A percentile compares a stretch with the other conserved stretches of the same genome.
Evolutionary conservation across 2,329 filamentous ascomycete species (phyloP).

Genomic region (Magnaporthales sp.): DNA sequence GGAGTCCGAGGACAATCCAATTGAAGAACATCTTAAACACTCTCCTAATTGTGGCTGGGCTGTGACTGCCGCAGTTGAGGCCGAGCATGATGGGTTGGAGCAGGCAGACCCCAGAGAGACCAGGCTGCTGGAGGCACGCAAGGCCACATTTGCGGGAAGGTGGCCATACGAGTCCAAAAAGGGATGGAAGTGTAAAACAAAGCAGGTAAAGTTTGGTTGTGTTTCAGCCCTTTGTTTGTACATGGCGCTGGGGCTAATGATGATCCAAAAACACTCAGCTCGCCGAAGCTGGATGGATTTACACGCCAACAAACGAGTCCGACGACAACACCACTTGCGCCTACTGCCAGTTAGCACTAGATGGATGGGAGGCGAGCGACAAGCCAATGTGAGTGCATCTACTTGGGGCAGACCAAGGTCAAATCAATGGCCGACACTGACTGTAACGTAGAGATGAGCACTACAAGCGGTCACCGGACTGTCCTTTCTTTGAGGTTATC

Average conservation of each 20-base stretch:
- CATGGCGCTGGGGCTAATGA: not conserved
- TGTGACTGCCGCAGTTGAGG: constrained; percentile 55
- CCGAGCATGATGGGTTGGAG: constrained; percentile 51
- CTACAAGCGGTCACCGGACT: constrained; percentile 66
- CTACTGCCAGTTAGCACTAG: constrained; percentile 82
- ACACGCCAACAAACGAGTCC: constrained; percentile 73
- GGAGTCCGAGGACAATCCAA: constrained; percentile 78
- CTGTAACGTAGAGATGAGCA: constrained; percentile 64
- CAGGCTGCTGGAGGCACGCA: constrained; percentile 66
- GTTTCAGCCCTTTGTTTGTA: not conserved
- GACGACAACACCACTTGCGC: constrained; percentile 87
- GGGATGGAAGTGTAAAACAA: constrained; percentile 81
- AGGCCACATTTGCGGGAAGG: constrained; percentile 69
- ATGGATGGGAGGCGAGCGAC: constrained; percentile 91
- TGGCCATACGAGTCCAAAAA: constrained; percentile 90
- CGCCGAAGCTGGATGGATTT: constrained; percentile 89
- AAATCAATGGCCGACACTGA: constrained; percentile 5
- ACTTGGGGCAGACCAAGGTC: no score
- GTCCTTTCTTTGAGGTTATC: constrained; percentile 70
- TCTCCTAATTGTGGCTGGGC: constrained; percentile 83
- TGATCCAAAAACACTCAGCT: constrained; percentile 41
- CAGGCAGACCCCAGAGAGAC: constrained; percentile 67
- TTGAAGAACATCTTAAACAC: constrained; percentile 79
- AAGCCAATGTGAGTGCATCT: constrained; percentile 61
- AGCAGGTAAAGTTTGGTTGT: constrained; percentile 54